These are phyloP conservation scores for Dictyostelium firmibasis DNA, from an alignment of 78 protist species.

Conservation along the genomic window DNA sequence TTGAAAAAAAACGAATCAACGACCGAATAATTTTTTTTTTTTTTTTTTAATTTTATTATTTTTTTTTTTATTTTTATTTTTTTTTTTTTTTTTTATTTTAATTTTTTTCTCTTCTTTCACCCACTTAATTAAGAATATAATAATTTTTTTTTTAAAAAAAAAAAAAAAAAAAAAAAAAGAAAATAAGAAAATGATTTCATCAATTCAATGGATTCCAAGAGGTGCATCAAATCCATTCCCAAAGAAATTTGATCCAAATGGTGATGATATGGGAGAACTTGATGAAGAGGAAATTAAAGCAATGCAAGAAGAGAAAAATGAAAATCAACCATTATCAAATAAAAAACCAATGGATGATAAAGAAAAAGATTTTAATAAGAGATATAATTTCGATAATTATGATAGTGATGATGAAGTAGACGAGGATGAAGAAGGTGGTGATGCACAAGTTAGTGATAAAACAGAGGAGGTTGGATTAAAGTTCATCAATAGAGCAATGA, in stretches of 20 bases:
- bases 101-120: neutral
- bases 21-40: no score
- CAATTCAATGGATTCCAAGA: constrained; percentile 69
- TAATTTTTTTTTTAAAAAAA: neutral
- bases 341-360: neutral
- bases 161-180: no score
- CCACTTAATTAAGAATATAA: neutral
- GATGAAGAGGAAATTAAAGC: constrained; percentile 17
- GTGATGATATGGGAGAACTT: constrained; percentile 18
- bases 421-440: neutral
- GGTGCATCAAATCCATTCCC: constrained; percentile 83
- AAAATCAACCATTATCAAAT: constrained; percentile 4
- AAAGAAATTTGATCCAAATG: constrained; percentile 20
- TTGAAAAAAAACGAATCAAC: no score
- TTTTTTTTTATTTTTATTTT: no score
- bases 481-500: constrained; percentile 46
- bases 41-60: no score
- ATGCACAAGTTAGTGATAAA: neutral
- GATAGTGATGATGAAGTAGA: constrained; percentile 33
- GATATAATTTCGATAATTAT: constrained; percentile 50
- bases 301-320: constrained; percentile 12
- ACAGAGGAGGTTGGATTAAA: constrained; percentile 21
- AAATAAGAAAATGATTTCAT: constrained; percentile 65
- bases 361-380: constrained; percentile 9
- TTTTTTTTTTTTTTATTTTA: no score